A percentile compares a stretch with the other conserved stretches of the same genome.
Evolutionary conservation across 805 yeast species (phyloP).

Genomic region (Metschnikowia arizonensis): DNA sequence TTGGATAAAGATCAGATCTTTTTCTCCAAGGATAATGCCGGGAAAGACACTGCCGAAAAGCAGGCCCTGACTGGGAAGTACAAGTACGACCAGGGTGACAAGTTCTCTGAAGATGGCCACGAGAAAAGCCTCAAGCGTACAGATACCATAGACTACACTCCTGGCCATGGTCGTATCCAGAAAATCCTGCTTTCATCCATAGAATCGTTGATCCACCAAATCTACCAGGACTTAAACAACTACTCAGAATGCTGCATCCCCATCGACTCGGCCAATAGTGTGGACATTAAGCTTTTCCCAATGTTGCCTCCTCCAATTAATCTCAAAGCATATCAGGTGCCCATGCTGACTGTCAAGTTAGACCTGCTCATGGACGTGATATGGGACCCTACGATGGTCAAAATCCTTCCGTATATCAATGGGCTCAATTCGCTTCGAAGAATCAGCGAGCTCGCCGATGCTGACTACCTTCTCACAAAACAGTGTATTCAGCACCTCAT

Average conservation of each 20-base stretch:
- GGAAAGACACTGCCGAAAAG: not conserved
- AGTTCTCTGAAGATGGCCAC: not conserved
- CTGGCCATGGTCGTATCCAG: constrained; percentile 35
- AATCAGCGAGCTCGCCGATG: constrained; percentile 75
- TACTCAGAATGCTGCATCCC: constrained; percentile 96
- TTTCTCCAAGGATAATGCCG: constrained; percentile 17
- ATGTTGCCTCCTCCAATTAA: constrained; percentile 75
- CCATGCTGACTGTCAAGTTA: constrained; percentile 79
- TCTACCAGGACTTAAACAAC: constrained; percentile 90
- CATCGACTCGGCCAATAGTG: constrained; percentile 80
- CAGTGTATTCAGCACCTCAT: constrained; percentile 88
- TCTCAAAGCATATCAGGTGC: constrained; percentile 80
- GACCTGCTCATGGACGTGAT: constrained; percentile 73
- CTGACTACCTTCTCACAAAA: constrained; percentile 72
- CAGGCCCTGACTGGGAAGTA: constrained; percentile 3
- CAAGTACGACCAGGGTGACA: not conserved
- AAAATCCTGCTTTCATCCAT: constrained; percentile 43
- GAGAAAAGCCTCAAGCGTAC: not conserved
- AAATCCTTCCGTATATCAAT: constrained; percentile 78
- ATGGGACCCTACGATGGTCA: constrained; percentile 97
- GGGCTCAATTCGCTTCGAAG: constrained; percentile 80
- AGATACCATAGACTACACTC: constrained; percentile 18
- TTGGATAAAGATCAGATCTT: constrained; percentile 38
- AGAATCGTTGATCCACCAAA: constrained; percentile 76
- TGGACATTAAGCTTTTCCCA: constrained; percentile 93